Evolutionary conservation across 371 early-diverging fungal species (phyloP), one percentile per base, ranked within the genome.

Genomic region (Nematocida sp.): DNA sequence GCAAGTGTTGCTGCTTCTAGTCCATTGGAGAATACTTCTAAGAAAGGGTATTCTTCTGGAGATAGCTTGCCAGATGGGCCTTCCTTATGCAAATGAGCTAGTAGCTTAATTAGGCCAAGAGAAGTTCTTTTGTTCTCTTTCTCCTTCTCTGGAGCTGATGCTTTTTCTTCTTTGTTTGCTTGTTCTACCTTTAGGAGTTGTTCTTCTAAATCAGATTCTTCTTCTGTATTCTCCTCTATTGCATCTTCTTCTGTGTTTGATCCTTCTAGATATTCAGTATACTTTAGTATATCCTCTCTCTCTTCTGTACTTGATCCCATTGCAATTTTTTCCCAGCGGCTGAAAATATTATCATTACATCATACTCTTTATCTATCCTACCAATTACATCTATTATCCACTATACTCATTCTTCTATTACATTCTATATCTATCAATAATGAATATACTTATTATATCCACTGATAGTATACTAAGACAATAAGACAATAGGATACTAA

Each of bases 81-180:
- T 32, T 58, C 74, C 25, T 49, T 57, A 32, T 70, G 61, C 47
- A 70, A 21, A 25, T 29, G 11, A n/a, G 60, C 51, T 5, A 70
- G 74, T 5, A 70, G 46, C 48, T 53, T 45, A 27, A 27, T 54
- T 7, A 54, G 27, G 9, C 17, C 54, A 4, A n/a, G 5, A 9
- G 27, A 35, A 17, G 4, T 27, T 60, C 45, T 32, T 45, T 58
- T 48, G 43, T 64, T 52, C 43, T 64, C 29, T 13, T 65, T 43
- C 29, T 53, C 65, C n/a, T n/a, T n/a, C 13, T 17, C 61, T 23
- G 19, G 46, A 4, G 37, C 61, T 19, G 63, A 27, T 40, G 21
- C 31, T 31, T 31, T 34, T 5, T 38, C 35, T 49, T n/a, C 45
- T 21, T 65, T 45, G 41, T 70, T 70, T 27, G 60, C 13, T 29